Percentiles rank a stretch among this genome's conserved stretches.
These are phyloP conservation scores for Peronospora tabacina DNA, from an alignment of 352 stramenopile species.

Conservation along the genomic window DNA sequence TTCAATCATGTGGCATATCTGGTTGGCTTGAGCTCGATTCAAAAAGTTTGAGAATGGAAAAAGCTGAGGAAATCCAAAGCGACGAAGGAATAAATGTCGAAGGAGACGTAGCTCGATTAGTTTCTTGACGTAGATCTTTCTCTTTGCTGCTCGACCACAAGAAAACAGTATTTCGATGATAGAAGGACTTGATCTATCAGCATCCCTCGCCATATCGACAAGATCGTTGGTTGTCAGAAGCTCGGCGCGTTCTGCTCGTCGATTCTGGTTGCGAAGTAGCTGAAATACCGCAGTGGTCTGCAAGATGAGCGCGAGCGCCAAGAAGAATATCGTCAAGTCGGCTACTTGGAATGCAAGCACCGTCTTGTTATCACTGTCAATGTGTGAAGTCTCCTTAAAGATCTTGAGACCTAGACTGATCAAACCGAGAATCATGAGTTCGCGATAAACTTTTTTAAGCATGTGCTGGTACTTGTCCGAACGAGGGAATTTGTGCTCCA, in stretches of 20 bases:
- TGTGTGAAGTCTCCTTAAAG: slow-evolving; percentile 30
- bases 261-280: slow-evolving; percentile 33
- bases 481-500: slow-evolving; percentile 37
- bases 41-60: slow-evolving; percentile 74
- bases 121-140: slow-evolving; percentile 12
- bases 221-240: slow-evolving; percentile 37
- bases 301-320: slow-evolving; percentile 44
- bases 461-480: slow-evolving; percentile 64
- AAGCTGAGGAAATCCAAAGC: slow-evolving; percentile 40
- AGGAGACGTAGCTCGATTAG: slow-evolving; percentile 33
- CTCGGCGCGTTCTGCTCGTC: slow-evolving; percentile 33
- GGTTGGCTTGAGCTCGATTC: slow-evolving; percentile 58
- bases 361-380: slow-evolving; percentile 30
- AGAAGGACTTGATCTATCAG: slow-evolving; percentile 5
- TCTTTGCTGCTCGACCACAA: slow-evolving; percentile 13
- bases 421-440: slow-evolving; percentile 54
- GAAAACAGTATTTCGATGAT: slow-evolving; percentile 17
- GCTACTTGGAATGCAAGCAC: slow-evolving; percentile 46
- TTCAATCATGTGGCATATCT: slow-evolving; percentile 78
- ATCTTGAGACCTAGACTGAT: slow-evolving; percentile 50
- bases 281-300: slow-evolving; percentile 42
- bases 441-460: slow-evolving; percentile 51
- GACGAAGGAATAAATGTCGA: slow-evolving; percentile 38
- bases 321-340: slow-evolving; percentile 49
- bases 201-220: slow-evolving; percentile 4